phyloP scores from a whole-genome alignment of 106 monocot species.

The Allium sativum region DNA sequence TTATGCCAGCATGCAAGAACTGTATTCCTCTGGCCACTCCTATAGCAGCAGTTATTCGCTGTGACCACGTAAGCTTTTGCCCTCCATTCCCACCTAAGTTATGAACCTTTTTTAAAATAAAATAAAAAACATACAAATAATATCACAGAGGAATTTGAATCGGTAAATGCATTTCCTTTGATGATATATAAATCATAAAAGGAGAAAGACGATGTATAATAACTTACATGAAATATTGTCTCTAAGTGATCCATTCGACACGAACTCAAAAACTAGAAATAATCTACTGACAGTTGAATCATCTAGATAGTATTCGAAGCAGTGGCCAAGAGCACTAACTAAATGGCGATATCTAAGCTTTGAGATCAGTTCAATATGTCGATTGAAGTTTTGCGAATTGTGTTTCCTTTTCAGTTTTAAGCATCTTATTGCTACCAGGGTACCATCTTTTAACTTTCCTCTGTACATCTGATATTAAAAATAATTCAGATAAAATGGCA shows the following conservation, averaged over 20 bases:
- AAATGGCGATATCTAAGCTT: slow-evolving; percentile 94
- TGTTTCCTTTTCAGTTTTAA: slow-evolving; percentile 68
- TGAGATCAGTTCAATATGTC: slow-evolving; percentile 71
- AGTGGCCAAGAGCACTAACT: slow-evolving; percentile 87
- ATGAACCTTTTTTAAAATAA: background rate
- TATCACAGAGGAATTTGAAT: no score
- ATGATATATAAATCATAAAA: background rate
- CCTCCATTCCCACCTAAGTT: slow-evolving; percentile 33
- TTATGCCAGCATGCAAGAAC: slow-evolving; percentile 81
- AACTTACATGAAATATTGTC: slow-evolving; percentile 63
- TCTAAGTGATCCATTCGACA: slow-evolving; percentile 73
- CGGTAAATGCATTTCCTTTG: background rate
- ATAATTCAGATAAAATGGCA: background rate
- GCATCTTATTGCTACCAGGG: slow-evolving; percentile 66
- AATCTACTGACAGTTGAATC: slow-evolving; percentile 71
- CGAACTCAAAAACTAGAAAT: slow-evolving; percentile 79
- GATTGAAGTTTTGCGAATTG: slow-evolving; percentile 45
- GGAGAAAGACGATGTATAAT: background rate
- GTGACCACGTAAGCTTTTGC: slow-evolving; percentile 65
- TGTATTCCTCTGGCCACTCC: slow-evolving; percentile 80
- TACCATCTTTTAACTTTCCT: slow-evolving; percentile 69
- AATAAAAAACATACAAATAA: background rate
- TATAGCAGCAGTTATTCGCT: slow-evolving; percentile 74
- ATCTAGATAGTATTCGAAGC: slow-evolving; percentile 78
- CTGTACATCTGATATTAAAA: slow-evolving; percentile 54